Evolutionary conservation across 805 yeast genomes (phyloP).

Genomic region (Candida saitoana): DNA sequence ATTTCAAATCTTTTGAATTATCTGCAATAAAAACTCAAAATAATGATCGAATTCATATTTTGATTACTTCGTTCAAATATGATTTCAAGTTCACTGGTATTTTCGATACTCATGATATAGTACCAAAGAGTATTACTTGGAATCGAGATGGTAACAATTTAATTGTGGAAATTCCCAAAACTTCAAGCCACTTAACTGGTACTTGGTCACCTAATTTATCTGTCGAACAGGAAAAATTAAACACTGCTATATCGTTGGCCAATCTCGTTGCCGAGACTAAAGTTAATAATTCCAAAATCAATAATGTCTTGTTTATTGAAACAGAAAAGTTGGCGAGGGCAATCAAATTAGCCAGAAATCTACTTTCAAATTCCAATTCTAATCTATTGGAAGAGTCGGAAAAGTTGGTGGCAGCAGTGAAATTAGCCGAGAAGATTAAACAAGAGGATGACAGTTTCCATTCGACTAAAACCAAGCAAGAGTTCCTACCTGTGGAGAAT

Average conservation of each 20-base stretch:
- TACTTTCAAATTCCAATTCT: not conserved
- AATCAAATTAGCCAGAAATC: not conserved
- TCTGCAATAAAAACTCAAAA: conserved; percentile 16
- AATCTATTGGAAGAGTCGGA: conserved; percentile 1
- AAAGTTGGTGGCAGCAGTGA: not conserved
- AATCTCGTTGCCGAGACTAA: not conserved
- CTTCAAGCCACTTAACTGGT: not conserved
- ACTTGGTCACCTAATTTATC: not conserved
- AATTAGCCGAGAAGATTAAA: conserved; percentile 2
- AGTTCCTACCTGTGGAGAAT: conserved; percentile 1
- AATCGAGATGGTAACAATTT: not conserved
- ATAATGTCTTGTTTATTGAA: conserved; percentile 1
- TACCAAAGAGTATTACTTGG: conserved; percentile 31
- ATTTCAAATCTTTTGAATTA: conserved; percentile 33
- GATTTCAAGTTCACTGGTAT: conserved; percentile 29
- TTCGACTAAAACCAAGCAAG: not conserved
- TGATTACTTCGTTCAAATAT: conserved; percentile 22
- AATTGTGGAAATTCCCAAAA: conserved; percentile 2
- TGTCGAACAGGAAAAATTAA: conserved; percentile 1
- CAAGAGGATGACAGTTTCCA: not conserved
- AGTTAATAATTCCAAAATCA: not conserved
- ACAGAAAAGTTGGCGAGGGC: conserved; percentile 3
- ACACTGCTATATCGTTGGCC: not conserved
- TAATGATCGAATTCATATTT: conserved; percentile 16
- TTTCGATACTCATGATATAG: conserved; percentile 26